phyloP scores from a whole-genome alignment of 192 early-diverging fungal species.

The Mycoemilia scoparia region DNA sequence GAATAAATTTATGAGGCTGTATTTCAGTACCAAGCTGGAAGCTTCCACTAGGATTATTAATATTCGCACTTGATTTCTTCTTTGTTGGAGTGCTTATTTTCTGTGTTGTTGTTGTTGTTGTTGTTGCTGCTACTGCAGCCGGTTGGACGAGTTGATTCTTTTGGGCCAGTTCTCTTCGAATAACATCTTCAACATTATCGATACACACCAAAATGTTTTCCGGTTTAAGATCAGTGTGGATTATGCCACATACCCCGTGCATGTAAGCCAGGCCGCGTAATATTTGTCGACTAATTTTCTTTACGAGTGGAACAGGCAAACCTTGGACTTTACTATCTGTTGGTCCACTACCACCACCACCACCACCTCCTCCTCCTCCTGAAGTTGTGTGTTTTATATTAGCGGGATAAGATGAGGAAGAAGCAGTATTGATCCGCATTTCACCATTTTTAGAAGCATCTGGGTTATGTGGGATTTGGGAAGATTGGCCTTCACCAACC shows the following conservation, averaged over 20 bases:
- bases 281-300: slow-evolving; percentile 79
- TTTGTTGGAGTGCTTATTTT: too few species aligned
- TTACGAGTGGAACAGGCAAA: slow-evolving; percentile 70
- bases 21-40: too few species aligned
- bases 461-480: too few species aligned
- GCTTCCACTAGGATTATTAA: too few species aligned
- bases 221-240: slow-evolving; percentile 96
- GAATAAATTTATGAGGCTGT: too few species aligned
- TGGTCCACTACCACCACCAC: slow-evolving; percentile 5
- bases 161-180: slow-evolving; percentile 28
- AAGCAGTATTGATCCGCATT: too few species aligned
- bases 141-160: not conserved
- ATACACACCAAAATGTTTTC: slow-evolving; percentile 94
- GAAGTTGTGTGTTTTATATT: too few species aligned
- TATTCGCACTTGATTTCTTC: too few species aligned
- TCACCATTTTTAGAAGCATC: too few species aligned
- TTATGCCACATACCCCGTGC: slow-evolving; percentile 83
- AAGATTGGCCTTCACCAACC: slow-evolving; percentile 7
- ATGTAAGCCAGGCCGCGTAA: slow-evolving; percentile 85
- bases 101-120: too few species aligned
- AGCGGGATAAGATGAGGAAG: too few species aligned
- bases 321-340: slow-evolving; percentile 28
- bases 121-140: too few species aligned
- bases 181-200: slow-evolving; percentile 62
- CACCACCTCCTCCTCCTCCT: slow-evolving; percentile 1